These are phyloP conservation scores for Leccinum subrobustum DNA, from an alignment of 1,284 basidiomycete species.

Conservation along the genomic window DNA sequence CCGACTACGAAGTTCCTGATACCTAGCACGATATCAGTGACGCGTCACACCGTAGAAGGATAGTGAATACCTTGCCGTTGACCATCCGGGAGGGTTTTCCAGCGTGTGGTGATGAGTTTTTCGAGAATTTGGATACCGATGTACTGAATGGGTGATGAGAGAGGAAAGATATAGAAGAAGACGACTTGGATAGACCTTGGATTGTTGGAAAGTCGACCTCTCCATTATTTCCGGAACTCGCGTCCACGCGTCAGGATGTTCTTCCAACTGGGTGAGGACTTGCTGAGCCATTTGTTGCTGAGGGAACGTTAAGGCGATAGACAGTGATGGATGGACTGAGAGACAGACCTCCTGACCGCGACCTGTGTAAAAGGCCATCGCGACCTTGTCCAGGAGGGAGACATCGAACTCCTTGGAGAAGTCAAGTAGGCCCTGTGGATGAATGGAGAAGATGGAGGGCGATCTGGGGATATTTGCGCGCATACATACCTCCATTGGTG, in stretches of 20 bases:
- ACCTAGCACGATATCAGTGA: conserved; percentile 45
- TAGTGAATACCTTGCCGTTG: conserved; percentile 75
- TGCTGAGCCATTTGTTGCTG: conserved; percentile 92
- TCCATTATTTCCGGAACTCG: conserved; percentile 95
- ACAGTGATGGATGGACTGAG: background rate
- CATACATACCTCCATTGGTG: conserved; percentile 39
- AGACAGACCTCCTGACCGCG: conserved; percentile 69
- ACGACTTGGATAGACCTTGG: conserved; percentile 62
- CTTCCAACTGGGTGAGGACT: conserved; percentile 93
- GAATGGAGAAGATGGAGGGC: conserved; percentile 27
- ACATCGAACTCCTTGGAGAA: conserved; percentile 87
- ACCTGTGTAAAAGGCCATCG: conserved; percentile 80
- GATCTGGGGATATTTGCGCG: conserved; percentile 6
- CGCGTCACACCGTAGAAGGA: background rate
- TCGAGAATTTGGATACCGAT: conserved; percentile 94
- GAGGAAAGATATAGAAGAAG: background rate
- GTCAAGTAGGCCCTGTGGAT: conserved; percentile 74
- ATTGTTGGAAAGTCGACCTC: conserved; percentile 80
- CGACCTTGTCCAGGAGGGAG: conserved; percentile 81
- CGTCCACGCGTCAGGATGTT: conserved; percentile 98
- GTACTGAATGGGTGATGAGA: conserved; percentile 57
- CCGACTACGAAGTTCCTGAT: conserved; percentile 98
- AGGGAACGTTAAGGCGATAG: conserved; percentile 15
- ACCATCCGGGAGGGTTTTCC: conserved; percentile 94
- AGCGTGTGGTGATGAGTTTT: conserved; percentile 90